Evolutionary conservation across 768 basidiomycete species (phyloP), one percentile per base, ranked within the genome.

Genomic region (Trichaptum fuscoviolaceum): DNA sequence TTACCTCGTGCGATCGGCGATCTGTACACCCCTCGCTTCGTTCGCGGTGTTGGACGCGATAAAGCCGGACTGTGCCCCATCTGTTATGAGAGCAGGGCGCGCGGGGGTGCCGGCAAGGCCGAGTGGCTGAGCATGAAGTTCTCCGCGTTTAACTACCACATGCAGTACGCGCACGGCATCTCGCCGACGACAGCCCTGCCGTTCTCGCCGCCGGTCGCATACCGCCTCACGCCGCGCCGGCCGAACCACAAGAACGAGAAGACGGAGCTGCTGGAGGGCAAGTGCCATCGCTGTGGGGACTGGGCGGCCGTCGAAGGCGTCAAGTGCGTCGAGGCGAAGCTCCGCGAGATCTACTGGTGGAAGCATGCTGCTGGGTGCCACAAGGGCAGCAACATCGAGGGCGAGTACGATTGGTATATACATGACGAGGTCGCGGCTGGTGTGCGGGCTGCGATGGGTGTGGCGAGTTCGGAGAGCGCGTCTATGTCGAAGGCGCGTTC

Each of bases 311-410:
- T 93, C 5, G 87, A 93, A 72, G 89, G 91, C 8, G 75, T 90
- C 65, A 93, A 93, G 77, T 83, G 87, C 69, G 82, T 90, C 63
- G 86, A 90, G 62, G 83, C 85, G 65, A 92, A 93, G 83, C 91
- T 87, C 63, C 68, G 71, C 69, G 91, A 92, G 70, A 80, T 93
- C 7, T 87, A 87, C 71, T 93, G 92, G 90, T 92, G 89, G 89
- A 92, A 94, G 75, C 92, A 94, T 71, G 92, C 92, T 30, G 90
- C 90, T 0, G 70, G 83, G 20, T 94, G 92, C 70, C 92, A 94
- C 71, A 83, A 84, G 64, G 82, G 83, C 20, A 82, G 83, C 6
- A 80, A 77, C 20, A 74, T 89, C 63, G 74, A 76, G 1, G 88
- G 87, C 34, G 88, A 91, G 67, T 72, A 78, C 64, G 84, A 87